A percentile compares a stretch with the other conserved stretches of the same genome.
phyloP scores from a whole-genome alignment of 805 yeast species.

The Ogataea degrootiae region DNA sequence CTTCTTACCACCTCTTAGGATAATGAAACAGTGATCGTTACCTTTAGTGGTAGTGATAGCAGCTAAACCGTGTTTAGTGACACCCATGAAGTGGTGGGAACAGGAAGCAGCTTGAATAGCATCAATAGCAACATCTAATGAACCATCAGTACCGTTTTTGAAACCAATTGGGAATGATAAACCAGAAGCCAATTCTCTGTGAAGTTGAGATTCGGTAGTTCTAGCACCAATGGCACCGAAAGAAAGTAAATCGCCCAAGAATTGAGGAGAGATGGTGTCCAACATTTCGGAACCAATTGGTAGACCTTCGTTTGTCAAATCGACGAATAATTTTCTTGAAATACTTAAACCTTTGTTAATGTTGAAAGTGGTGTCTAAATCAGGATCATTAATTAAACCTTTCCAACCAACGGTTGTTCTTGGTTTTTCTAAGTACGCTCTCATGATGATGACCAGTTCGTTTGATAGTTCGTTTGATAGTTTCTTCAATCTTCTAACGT shows the following conservation, averaged over 20 bases:
- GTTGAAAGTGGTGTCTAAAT: conserved; percentile 85
- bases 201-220: conserved; percentile 97
- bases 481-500: conserved; percentile 61
- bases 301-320: conserved; percentile 65
- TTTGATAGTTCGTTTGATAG: conserved; percentile 58
- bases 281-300: conserved; percentile 98
- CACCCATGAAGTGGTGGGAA: conserved; percentile 94
- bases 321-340: conserved; percentile 79
- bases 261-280: conserved; percentile 97
- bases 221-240: conserved; percentile 99
- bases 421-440: conserved; percentile 97
- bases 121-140: conserved; percentile 86
- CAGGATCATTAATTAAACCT: conserved; percentile 96
- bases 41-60: conserved; percentile 97
- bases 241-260: conserved; percentile 81
- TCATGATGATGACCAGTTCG: conserved; percentile 85
- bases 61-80: conserved; percentile 93
- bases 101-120: conserved; percentile 90
- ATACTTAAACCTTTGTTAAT: conserved; percentile 92
- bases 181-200: conserved; percentile 96
- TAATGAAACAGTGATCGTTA: conserved; percentile 88
- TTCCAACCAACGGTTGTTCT: conserved; percentile 99
- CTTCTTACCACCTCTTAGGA: conserved; percentile 91
- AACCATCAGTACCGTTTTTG: conserved; percentile 98
- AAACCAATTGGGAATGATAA: conserved; percentile 97